A percentile compares a stretch with the other conserved stretches of the same genome.
Conservation (phyloP, 1,139 yeast genomes). For the Yamadazyma friedrichii region DNA sequence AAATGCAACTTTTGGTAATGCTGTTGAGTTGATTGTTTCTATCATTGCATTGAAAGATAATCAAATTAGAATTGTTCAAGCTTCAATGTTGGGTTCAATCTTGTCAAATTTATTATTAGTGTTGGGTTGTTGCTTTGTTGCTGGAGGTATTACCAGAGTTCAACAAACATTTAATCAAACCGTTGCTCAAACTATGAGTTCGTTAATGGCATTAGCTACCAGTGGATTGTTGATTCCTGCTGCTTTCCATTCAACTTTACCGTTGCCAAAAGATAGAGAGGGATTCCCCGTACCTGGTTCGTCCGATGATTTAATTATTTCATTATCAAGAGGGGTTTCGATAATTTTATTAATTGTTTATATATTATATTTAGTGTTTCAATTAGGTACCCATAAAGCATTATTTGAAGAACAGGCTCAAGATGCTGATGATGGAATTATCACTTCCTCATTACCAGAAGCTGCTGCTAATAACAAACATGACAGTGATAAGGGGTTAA, state of each 20-base stretch:
- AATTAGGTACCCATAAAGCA: constrained; percentile 78
- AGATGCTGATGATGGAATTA: constrained; percentile 40
- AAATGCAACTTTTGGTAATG: constrained; percentile 96
- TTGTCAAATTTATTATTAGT: constrained; percentile 84
- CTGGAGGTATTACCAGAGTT: constrained; percentile 84
- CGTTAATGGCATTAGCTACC: constrained; percentile 86
- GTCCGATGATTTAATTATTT: constrained; percentile 55
- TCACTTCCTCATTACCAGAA: constrained; percentile 27
- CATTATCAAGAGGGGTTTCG: constrained; percentile 84
- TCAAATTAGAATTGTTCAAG: constrained; percentile 92
- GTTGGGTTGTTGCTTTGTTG: constrained; percentile 91
- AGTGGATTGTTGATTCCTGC: constrained; percentile 91
- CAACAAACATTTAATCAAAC: constrained; percentile 93
- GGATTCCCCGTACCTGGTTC: constrained; percentile 41
- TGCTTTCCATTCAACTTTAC: constrained; percentile 83
- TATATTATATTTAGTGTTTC: constrained; percentile 77
- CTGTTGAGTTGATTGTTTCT: constrained; percentile 89
- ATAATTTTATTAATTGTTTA: constrained; percentile 76
- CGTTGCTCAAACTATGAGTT: constrained; percentile 96
- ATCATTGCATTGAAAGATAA: constrained; percentile 82
- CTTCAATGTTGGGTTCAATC: constrained; percentile 94
- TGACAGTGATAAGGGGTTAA: constrained; percentile 31
- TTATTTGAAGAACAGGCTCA: constrained; percentile 42
- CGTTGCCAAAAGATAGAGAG: constrained; percentile 29
- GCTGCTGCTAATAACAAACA: constrained; percentile 31